Percentiles rank a stretch among this genome's conserved stretches.
Conservation (phyloP, 192 early-diverging fungal species). For the Coemansia sp. region DNA sequence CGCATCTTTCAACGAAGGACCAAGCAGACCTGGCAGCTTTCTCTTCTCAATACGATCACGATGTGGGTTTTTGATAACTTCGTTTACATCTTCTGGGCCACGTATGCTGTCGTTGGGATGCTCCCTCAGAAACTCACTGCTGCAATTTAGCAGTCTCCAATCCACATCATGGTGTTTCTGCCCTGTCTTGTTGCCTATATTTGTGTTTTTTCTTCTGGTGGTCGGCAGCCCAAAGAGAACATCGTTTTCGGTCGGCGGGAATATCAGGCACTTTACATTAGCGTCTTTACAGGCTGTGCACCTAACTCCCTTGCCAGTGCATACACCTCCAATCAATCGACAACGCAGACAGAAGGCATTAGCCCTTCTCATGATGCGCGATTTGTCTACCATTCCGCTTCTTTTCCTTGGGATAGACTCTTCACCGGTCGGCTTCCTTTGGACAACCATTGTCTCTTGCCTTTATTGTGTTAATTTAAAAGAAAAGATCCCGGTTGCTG, state of each 20-base stretch:
- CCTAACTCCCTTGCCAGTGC: slow-evolving; percentile 2
- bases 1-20: background rate
- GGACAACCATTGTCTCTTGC: too few species aligned
- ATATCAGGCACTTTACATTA: slow-evolving; percentile 17
- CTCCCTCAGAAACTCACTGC: slow-evolving; percentile 31
- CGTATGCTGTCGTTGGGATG: background rate
- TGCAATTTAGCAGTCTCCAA: slow-evolving; percentile 16
- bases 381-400: background rate
- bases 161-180: background rate
- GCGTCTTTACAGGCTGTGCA: slow-evolving; percentile 20
- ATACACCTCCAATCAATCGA: slow-evolving; percentile 18
- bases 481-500: too few species aligned
- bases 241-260: slow-evolving; percentile 15
- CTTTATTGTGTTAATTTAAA: too few species aligned
- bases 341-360: slow-evolving; percentile 30
- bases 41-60: background rate
- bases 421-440: background rate
- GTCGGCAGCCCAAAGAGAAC: slow-evolving; percentile 18
- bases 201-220: background rate
- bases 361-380: background rate
- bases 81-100: slow-evolving; percentile 17
- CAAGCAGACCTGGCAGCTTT: background rate
- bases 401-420: background rate
- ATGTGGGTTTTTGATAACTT: slow-evolving; percentile 17
- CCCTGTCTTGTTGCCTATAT: background rate